A percentile compares a stretch with the other conserved stretches of the same genome.
Evolutionary conservation across 305 asterid species (phyloP).

Genomic region (Euphrasia arctica): DNA sequence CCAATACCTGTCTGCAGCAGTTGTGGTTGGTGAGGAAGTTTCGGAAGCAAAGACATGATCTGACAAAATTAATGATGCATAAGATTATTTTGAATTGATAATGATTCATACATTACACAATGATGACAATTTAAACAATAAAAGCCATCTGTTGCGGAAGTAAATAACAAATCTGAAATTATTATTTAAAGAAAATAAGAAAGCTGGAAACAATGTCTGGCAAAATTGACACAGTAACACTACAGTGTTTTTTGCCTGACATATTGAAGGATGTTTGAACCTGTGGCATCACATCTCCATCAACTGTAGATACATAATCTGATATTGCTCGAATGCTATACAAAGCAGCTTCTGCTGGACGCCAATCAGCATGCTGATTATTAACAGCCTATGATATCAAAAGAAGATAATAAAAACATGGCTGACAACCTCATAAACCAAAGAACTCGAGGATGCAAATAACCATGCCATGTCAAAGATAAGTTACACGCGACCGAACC

Average conservation of each 20-base stretch:
- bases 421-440: constrained; percentile 20
- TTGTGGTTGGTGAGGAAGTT: constrained; percentile 93
- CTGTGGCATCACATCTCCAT: constrained; percentile 97
- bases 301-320: constrained; percentile 70
- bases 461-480: no score
- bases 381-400: constrained; percentile 59
- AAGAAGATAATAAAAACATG: constrained; percentile 21
- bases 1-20: constrained; percentile 88
- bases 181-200: constrained; percentile 9
- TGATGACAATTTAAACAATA: constrained; percentile 2
- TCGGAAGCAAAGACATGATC: constrained; percentile 88
- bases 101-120: constrained; percentile 7
- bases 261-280: constrained; percentile 39
- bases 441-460: neutral
- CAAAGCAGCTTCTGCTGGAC: constrained; percentile 93
- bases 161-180: neutral
- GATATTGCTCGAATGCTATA: constrained; percentile 92
- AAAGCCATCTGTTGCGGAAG: constrained; percentile 15
- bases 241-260: constrained; percentile 8
- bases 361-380: constrained; percentile 68
- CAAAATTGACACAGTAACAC: constrained; percentile 13
- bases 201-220: constrained; percentile 18
- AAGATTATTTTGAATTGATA: constrained; percentile 21
- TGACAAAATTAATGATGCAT: constrained; percentile 34
- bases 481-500: no score